phyloP scores from a whole-genome alignment of 345 rosid genomes.

The Acer yangbiense region DNA sequence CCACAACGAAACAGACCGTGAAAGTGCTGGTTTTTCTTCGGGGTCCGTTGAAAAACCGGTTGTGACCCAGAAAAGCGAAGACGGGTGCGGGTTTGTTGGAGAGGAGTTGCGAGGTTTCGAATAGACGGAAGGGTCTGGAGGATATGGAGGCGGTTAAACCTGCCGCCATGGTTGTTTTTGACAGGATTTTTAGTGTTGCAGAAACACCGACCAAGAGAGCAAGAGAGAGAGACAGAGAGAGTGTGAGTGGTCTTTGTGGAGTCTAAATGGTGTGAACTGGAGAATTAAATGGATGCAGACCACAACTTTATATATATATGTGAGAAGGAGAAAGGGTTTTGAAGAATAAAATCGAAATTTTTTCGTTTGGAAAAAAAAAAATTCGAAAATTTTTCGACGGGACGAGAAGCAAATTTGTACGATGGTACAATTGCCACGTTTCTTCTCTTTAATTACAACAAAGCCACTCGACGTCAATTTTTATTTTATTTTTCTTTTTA shows the following conservation, averaged over 20 bases:
- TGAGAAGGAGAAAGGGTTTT: not conserved
- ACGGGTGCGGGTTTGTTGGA: conserved; percentile 37
- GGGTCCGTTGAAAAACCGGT: conserved; percentile 2
- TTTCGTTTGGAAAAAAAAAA: too few species aligned
- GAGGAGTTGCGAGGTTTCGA: conserved; percentile 28
- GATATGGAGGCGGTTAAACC: conserved; percentile 52
- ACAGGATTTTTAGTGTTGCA: not conserved
- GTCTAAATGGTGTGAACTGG: not conserved
- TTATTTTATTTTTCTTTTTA: not conserved
- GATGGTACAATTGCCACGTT: not conserved
- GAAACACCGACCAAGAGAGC: not conserved
- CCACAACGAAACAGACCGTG: conserved; percentile 63
- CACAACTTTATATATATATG: conserved; percentile 29
- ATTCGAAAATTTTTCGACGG: too few species aligned
- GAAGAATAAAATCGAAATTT: conserved; percentile 1
- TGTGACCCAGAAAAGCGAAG: conserved; percentile 28
- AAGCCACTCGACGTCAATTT: not conserved
- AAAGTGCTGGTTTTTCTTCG: conserved; percentile 33
- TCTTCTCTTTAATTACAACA: not conserved
- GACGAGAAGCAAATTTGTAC: not conserved
- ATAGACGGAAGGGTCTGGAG: conserved; percentile 40
- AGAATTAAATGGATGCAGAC: conserved; percentile 40
- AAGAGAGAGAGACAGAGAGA: conserved; percentile 9
- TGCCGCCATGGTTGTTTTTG: conserved; percentile 62
- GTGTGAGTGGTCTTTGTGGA: not conserved